Percentiles rank a stretch among this genome's conserved stretches.
Conservation (phyloP, 2,329 filamentous ascomycete species). For the Clarireedia sp. region DNA sequence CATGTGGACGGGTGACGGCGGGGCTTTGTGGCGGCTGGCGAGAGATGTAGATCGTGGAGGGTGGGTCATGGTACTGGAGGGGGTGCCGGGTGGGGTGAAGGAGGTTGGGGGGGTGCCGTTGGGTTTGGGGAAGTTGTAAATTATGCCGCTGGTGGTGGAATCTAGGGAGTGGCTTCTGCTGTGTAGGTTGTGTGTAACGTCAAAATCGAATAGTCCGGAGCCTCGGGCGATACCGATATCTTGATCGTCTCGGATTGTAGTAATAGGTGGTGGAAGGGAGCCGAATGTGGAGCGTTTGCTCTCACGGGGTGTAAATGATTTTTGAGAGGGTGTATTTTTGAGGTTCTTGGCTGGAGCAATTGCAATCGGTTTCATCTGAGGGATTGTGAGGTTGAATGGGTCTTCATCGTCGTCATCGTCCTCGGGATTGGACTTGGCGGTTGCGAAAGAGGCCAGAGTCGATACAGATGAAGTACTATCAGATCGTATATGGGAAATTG, state of each 20-base stretch:
- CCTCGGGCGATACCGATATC: constrained; percentile 11
- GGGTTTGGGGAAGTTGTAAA: constrained; percentile 51
- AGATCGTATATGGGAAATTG: constrained; percentile 37
- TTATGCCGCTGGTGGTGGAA: constrained; percentile 44
- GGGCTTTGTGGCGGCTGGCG: constrained; percentile 13
- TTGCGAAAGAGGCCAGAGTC: constrained; percentile 54
- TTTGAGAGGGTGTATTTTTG: not conserved
- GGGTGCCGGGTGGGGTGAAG: constrained; percentile 3
- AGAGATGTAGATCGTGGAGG: constrained; percentile 8
- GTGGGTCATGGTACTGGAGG: not conserved
- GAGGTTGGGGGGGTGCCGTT: constrained; percentile 24
- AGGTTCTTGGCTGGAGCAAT: too few relatives aligned
- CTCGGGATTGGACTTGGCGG: constrained; percentile 46
- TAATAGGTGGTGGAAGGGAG: constrained; percentile 10
- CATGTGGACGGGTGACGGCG: constrained; percentile 27
- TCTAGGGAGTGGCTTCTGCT: constrained; percentile 30
- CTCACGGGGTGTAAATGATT: constrained; percentile 13
- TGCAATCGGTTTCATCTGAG: not conserved
- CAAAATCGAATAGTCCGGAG: constrained; percentile 14
- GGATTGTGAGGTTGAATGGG: constrained; percentile 12
- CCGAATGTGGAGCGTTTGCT: constrained; percentile 27
- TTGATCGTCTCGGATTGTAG: constrained; percentile 8
- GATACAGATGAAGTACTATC: constrained; percentile 53
- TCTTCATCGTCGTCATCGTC: constrained; percentile 28
- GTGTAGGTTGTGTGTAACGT: constrained; percentile 46